A percentile compares a stretch with the other conserved stretches of the same genome.
These are phyloP conservation scores for Tetrahymena borealis DNA, from an alignment of 73 alveolate species.

Conservation along the genomic window DNA sequence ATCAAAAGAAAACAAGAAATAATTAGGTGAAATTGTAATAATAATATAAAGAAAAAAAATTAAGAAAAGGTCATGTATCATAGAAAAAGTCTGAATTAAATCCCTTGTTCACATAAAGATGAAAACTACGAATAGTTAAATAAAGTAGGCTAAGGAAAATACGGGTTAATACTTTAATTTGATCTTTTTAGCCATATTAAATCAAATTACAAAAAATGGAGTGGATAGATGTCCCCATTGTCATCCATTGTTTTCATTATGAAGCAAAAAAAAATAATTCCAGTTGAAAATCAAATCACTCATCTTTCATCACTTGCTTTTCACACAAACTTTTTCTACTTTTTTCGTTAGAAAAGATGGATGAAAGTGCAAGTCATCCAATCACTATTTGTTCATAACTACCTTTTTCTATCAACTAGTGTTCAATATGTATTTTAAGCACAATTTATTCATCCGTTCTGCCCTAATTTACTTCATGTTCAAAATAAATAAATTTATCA, in stretches of 20 bases:
- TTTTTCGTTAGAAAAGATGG: no score
- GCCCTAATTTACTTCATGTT: no score
- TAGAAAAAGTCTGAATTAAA: background rate
- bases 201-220: background rate
- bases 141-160: conserved; percentile 1
- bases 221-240: background rate
- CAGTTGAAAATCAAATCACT: no score
- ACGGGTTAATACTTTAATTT: conserved; percentile 1
- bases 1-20: background rate
- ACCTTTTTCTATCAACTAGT: no score
- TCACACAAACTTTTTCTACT: no score
- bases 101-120: background rate
- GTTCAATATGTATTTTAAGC: no score
- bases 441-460: no score
- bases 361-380: no score
- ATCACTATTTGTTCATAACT: no score
- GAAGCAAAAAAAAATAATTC: no score
- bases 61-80: background rate
- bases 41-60: background rate
- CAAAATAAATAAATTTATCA: no score
- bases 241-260: background rate
- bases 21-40: background rate
- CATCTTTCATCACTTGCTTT: no score
- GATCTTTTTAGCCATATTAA: background rate
- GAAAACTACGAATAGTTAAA: conserved; percentile 1